These are phyloP conservation scores for Pichia cactophila DNA, from an alignment of 1,139 yeast genomes.

Conservation along the genomic window DNA sequence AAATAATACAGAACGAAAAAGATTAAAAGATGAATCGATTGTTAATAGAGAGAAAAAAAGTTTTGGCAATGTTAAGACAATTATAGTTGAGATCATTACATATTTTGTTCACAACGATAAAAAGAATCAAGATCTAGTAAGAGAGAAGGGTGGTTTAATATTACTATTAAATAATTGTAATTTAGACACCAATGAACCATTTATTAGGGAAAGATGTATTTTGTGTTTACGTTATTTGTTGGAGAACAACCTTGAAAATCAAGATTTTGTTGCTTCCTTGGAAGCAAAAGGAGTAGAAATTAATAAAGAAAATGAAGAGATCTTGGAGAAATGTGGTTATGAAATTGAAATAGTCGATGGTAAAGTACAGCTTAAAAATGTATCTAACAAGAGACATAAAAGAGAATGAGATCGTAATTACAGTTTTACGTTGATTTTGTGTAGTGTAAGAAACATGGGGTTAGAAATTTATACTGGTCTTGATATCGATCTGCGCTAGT, in stretches of 20 bases:
- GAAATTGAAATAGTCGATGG: conserved; percentile 54
- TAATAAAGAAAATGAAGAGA: conserved; percentile 36
- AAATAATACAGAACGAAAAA: conserved; percentile 36
- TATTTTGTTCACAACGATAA: conserved; percentile 44
- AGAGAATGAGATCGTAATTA: not conserved
- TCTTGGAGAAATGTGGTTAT: conserved; percentile 47
- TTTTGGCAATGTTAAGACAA: conserved; percentile 55
- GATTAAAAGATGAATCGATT: conserved; percentile 22
- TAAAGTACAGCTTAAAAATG: conserved; percentile 35
- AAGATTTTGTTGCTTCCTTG: conserved; percentile 57
- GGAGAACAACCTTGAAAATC: conserved; percentile 58
- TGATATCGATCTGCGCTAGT: not conserved
- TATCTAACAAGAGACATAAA: not conserved
- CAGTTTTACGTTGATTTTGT: too few species aligned
- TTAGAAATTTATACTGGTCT: not conserved
- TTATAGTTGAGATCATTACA: conserved; percentile 55
- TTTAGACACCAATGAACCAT: conserved; percentile 84
- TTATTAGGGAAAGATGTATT: conserved; percentile 76
- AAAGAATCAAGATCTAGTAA: conserved; percentile 56
- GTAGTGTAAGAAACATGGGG: too few species aligned
- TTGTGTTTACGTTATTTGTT: conserved; percentile 66
- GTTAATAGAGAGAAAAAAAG: conserved; percentile 4
- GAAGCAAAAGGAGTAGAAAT: conserved; percentile 50
- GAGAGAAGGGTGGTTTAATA: conserved; percentile 63
- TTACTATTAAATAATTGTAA: conserved; percentile 72